A percentile compares a stretch with the other conserved stretches of the same genome.
These are phyloP conservation scores for Phytophthora vignae DNA, from an alignment of 352 stramenopile species.

Conservation along the genomic window DNA sequence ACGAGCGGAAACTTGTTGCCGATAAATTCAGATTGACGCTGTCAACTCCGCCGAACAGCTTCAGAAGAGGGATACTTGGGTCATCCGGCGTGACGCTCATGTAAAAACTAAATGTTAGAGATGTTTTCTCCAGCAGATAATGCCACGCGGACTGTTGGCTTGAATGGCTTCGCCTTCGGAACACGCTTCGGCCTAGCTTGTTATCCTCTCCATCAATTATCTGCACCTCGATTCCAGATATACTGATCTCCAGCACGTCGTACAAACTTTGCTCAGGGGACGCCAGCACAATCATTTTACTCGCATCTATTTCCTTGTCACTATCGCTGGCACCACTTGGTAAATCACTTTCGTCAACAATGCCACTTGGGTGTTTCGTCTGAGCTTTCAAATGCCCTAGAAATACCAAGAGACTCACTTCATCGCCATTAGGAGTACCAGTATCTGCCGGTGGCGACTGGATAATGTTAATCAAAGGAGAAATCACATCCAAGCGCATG, in stretches of 20 bases:
- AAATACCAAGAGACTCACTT: conserved; percentile 75
- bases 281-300: conserved; percentile 23
- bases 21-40: conserved; percentile 81
- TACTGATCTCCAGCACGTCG: conserved; percentile 78
- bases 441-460: conserved; percentile 48
- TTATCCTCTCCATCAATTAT: conserved; percentile 47
- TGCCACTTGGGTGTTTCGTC: conserved; percentile 51
- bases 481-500: conserved; percentile 82
- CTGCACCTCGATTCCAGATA: conserved; percentile 84
- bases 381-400: conserved; percentile 77
- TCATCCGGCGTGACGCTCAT: conserved; percentile 84
- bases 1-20: conserved; percentile 58
- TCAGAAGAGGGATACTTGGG: conserved; percentile 79
- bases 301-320: conserved; percentile 7
- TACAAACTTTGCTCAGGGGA: conserved; percentile 65
- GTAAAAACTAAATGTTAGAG: conserved; percentile 73
- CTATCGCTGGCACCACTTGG: conserved; percentile 11
- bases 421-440: conserved; percentile 24
- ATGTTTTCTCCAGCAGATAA: conserved; percentile 82
- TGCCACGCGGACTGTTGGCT: conserved; percentile 47
- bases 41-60: conserved; percentile 75
- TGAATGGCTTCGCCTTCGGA: conserved; percentile 26
- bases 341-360: conserved; percentile 19
- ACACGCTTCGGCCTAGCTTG: conserved; percentile 16
- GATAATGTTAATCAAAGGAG: conserved; percentile 78